phyloP scores from a whole-genome alignment of 257 asterid species.

The Salvia hispanica region DNA sequence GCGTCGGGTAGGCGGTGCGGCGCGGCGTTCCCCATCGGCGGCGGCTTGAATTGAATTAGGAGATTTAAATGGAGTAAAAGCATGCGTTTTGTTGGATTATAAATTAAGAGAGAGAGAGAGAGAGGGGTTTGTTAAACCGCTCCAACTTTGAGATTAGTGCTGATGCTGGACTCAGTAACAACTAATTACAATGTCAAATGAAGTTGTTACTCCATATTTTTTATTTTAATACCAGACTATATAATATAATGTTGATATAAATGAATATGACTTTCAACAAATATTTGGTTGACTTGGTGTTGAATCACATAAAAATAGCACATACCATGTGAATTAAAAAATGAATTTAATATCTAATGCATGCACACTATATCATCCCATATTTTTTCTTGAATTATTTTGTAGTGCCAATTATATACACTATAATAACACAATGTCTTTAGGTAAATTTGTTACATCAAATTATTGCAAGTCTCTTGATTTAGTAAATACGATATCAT shows the following conservation, averaged over 20 bases:
- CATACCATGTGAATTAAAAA: no score
- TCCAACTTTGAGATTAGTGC: slow-evolving; percentile 53
- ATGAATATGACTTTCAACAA: background rate
- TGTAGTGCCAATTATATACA: no score
- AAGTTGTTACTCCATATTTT: slow-evolving; percentile 8
- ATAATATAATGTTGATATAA: no score
- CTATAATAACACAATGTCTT: no score
- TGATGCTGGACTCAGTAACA: slow-evolving; percentile 69
- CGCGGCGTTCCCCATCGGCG: slow-evolving; percentile 67
- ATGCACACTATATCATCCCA: no score
- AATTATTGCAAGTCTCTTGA: background rate
- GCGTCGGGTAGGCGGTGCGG: slow-evolving; percentile 31
- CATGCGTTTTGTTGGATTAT: slow-evolving; percentile 42
- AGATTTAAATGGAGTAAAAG: slow-evolving; percentile 35
- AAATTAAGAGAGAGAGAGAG: slow-evolving; percentile 5
- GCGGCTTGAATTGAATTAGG: background rate
- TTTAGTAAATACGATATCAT: background rate
- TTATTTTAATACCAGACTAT: no score
- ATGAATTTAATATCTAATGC: no score
- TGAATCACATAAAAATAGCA: no score
- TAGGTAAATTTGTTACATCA: background rate
- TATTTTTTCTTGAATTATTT: no score
- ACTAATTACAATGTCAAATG: slow-evolving; percentile 37
- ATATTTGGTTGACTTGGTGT: background rate
- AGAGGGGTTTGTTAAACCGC: slow-evolving; percentile 77